These are phyloP conservation scores for Coemansia sp. DNA, from an alignment of 192 early-diverging fungal genomes.

Conservation along the genomic window DNA sequence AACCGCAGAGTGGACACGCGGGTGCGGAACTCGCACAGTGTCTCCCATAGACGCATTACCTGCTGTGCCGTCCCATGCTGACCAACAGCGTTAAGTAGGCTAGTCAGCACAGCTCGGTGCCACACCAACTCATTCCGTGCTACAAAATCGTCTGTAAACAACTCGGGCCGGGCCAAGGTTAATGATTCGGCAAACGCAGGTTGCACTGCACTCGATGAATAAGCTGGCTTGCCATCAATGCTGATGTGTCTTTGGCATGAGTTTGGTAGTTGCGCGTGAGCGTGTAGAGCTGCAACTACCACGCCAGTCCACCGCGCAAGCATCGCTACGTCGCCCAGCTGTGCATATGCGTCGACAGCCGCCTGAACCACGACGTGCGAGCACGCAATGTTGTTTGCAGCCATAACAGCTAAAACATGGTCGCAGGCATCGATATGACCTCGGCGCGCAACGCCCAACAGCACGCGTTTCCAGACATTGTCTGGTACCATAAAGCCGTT, in stretches of 20 bases:
- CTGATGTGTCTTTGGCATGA: constrained; percentile 13
- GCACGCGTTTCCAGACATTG: constrained; percentile 31
- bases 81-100: constrained; percentile 28
- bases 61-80: constrained; percentile 24
- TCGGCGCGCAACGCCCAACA: constrained; percentile 34
- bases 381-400: constrained; percentile 9
- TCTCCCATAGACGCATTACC: constrained; percentile 37
- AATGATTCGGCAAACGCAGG: not conserved
- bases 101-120: constrained; percentile 33
- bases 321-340: constrained; percentile 32
- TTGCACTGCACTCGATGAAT: not conserved
- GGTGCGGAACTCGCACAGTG: constrained; percentile 15
- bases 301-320: constrained; percentile 39
- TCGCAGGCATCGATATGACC: constrained; percentile 35
- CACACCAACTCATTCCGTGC: constrained; percentile 36
- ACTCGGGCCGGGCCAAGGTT: constrained; percentile 23
- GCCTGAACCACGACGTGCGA: constrained; percentile 26
- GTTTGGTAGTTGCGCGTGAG: constrained; percentile 10
- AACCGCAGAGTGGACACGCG: constrained; percentile 26
- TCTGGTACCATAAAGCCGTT: constrained; percentile 25
- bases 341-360: constrained; percentile 37
- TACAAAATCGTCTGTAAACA: constrained; percentile 29
- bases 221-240: constrained; percentile 12
- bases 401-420: constrained; percentile 25
- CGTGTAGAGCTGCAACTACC: constrained; percentile 20